These are phyloP conservation scores for Rosa chinensis DNA, from an alignment of 306 rosid species.

Conservation along the genomic window DNA sequence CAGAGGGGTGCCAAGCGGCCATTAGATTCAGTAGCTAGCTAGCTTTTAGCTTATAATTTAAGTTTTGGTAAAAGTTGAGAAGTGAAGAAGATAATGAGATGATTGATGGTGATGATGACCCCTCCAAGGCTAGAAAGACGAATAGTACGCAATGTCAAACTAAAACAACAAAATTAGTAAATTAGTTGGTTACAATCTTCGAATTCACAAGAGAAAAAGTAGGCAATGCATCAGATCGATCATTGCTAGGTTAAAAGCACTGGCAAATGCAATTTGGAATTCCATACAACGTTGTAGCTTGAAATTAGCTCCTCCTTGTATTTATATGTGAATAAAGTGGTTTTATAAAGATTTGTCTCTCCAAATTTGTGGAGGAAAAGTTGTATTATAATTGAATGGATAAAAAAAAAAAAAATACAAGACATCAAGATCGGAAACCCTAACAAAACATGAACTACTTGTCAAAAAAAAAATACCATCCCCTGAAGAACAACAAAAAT, in stretches of 20 bases:
- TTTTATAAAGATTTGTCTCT: background rate
- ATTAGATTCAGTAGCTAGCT: too few species aligned
- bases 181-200: background rate
- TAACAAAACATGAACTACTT: background rate
- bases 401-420: background rate
- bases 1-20: too few species aligned
- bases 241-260: too few species aligned
- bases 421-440: background rate
- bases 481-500: too few species aligned
- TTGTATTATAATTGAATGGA: background rate
- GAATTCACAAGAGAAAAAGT: background rate
- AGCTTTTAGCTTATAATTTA: too few species aligned
- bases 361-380: background rate
- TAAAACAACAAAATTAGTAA: background rate
- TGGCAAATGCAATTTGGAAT: background rate
- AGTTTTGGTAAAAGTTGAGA: too few species aligned
- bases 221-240: too few species aligned
- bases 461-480: too few species aligned
- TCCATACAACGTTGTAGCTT: background rate
- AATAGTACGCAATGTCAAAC: too few species aligned
- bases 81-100: too few species aligned
- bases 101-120: too few species aligned
- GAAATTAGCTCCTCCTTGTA: background rate
- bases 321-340: background rate
- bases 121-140: too few species aligned